These are phyloP conservation scores for Ilyonectria robusta DNA, from an alignment of 2,329 filamentous ascomycete species.

Conservation along the genomic window DNA sequence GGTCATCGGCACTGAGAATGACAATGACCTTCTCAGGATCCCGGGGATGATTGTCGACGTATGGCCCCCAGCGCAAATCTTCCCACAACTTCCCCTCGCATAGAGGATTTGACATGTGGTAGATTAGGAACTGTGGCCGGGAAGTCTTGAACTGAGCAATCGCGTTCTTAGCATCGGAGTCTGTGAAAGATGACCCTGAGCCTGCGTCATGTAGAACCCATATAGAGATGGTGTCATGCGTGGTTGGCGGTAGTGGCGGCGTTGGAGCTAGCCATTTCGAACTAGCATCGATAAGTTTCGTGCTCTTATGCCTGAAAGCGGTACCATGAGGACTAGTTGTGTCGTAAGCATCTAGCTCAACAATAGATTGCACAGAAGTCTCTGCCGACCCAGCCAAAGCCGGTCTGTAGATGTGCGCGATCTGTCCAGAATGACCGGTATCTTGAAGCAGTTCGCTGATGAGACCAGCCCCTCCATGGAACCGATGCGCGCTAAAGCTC, in stretches of 20 bases:
- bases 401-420: not conserved
- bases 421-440: not conserved
- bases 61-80: not conserved
- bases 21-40: slow-evolving; percentile 8
- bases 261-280: slow-evolving; percentile 4
- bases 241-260: not conserved
- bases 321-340: not conserved
- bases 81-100: slow-evolving; percentile 2
- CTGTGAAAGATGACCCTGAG: not conserved
- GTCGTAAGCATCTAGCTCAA: not conserved
- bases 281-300: not conserved
- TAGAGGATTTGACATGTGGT: slow-evolving; percentile 4
- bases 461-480: slow-evolving; percentile 1
- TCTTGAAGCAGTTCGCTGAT: not conserved
- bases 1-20: slow-evolving; percentile 5
- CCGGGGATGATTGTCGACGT: not conserved
- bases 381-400: not conserved
- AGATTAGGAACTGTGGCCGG: slow-evolving; percentile 4
- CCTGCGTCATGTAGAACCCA: slow-evolving; percentile 6
- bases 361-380: not conserved
- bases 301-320: not conserved
- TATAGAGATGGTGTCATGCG: slow-evolving; percentile 1
- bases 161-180: not conserved
- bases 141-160: not conserved
- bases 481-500: not conserved